Evolutionary conservation across 2,329 filamentous ascomycete species (phyloP).

Genomic region (Fusarium ramigenum): DNA sequence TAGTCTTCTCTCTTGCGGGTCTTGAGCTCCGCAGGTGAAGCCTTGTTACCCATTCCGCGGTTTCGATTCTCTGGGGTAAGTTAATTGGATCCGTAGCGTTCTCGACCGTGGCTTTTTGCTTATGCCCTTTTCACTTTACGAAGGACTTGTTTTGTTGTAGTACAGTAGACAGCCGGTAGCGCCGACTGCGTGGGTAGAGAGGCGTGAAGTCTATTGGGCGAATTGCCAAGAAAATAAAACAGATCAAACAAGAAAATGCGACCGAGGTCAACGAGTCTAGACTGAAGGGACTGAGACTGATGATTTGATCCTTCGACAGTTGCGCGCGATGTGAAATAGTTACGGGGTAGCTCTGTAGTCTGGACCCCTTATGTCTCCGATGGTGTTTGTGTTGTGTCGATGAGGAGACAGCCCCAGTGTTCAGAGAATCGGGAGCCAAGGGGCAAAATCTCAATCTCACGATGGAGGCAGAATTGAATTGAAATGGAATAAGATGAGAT

Average conservation of each 20-base stretch:
- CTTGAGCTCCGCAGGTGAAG: constrained; percentile 58
- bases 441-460: not conserved
- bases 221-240: constrained; percentile 3
- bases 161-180: not conserved
- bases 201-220: constrained; percentile 16
- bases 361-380: not conserved
- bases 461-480: not conserved
- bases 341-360: not conserved
- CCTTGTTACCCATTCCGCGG: constrained; percentile 21
- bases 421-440: not conserved
- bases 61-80: not conserved
- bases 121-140: not conserved
- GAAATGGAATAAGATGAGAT: constrained; percentile 12
- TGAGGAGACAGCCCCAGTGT: not conserved
- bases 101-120: constrained; percentile 2
- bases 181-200: constrained; percentile 11
- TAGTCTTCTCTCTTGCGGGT: constrained; percentile 76
- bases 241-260: constrained; percentile 2
- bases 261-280: constrained; percentile 15
- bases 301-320: not conserved
- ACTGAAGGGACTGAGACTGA: constrained; percentile 7
- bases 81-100: not conserved
- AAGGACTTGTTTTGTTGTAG: not conserved
- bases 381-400: not conserved
- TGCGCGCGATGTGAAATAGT: not conserved